Base-by-base conservation (phyloP, 2,329 filamentous ascomycete genomes). In the Ceratocystis cacaofunesta region DNA sequence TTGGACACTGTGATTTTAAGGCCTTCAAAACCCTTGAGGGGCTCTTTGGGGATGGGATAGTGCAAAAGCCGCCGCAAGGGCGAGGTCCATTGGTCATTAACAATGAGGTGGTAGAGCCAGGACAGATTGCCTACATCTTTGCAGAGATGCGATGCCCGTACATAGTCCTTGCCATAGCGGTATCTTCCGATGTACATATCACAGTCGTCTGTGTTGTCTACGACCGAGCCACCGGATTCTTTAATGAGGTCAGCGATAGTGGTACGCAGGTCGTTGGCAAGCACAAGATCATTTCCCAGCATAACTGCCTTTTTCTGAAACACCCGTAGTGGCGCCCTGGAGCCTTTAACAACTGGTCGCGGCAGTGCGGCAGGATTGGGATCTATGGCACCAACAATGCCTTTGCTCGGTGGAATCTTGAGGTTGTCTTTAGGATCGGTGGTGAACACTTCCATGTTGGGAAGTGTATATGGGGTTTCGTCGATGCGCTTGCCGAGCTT, bases 61-160 rank as follows among this genome's bases (percentile, higher is more conserved):
- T 99, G 94, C 28, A 99, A 79, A 36, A 97, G 80, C 62, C 90
- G 86, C 55, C 85, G 84, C 67, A 91, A 78, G 0, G 94, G 92
- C 12, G 88, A 92, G 1, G 89, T 92, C 89, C 92, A 99, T 68
- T 85, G 80, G 72, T 96, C 92, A 70, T 88, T 85, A 2, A 90
- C 90, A 72, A 97, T 95, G 64, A 99, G 79, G 74, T 92, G 86
- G 74, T 94, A 97, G 12, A 99, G 80, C 94, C 94, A 99, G 0
- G 91, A 86, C 25, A 99, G 78, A 72, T 95, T 99, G 17, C 92
- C 94, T 12, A 99, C 89, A 52, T 92, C 86, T 71, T 92, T 95
- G 65, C 85, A 84, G 12, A 81, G 78, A 70, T 88, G 86, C 0
- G 90, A 88, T 3, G 94, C 92, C 52, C 80, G 78, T 30, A 89